Percentiles rank a stretch among this genome's conserved stretches.
These are phyloP conservation scores for Botrytis deweyae DNA, from an alignment of 2,329 filamentous ascomycete genomes.

Conservation along the genomic window DNA sequence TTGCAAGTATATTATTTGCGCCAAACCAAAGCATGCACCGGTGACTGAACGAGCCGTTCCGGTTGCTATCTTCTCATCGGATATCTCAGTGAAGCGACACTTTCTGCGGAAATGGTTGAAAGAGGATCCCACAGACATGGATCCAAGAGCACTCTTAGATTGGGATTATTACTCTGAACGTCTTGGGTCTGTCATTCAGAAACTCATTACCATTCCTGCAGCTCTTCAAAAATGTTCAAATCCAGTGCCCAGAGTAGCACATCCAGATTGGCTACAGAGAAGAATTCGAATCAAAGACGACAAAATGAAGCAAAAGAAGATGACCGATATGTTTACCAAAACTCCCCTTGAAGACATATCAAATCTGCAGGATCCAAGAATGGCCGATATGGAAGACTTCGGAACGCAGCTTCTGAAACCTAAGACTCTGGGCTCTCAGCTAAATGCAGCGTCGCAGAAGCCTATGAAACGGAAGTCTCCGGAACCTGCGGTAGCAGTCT, in stretches of 20 bases:
- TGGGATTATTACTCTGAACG: slow-evolving; percentile 98
- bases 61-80: slow-evolving; percentile 95
- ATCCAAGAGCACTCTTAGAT: slow-evolving; percentile 85
- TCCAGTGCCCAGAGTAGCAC: slow-evolving; percentile 86
- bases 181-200: slow-evolving; percentile 95
- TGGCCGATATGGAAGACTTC: slow-evolving; percentile 79
- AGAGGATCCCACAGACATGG: slow-evolving; percentile 87
- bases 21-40: slow-evolving; percentile 79
- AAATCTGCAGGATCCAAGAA: slow-evolving; percentile 56
- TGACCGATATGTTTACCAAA: slow-evolving; percentile 86
- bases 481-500: slow-evolving; percentile 59
- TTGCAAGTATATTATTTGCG: slow-evolving; percentile 99
- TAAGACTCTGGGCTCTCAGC: slow-evolving; percentile 55
- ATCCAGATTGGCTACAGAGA: slow-evolving; percentile 95
- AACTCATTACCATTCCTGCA: slow-evolving; percentile 96
- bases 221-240: slow-evolving; percentile 94
- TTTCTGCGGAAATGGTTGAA: slow-evolving; percentile 95
- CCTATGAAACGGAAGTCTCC: slow-evolving; percentile 72
- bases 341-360: slow-evolving; percentile 72
- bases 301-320: slow-evolving; percentile 96
- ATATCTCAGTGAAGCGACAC: slow-evolving; percentile 79
- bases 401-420: slow-evolving; percentile 66
- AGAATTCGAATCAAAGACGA: slow-evolving; percentile 95
- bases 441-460: slow-evolving; percentile 53
- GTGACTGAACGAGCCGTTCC: slow-evolving; percentile 94